phyloP scores from a whole-genome alignment of 2,329 filamentous ascomycete species.

The Sclerotinia spermophila region DNA sequence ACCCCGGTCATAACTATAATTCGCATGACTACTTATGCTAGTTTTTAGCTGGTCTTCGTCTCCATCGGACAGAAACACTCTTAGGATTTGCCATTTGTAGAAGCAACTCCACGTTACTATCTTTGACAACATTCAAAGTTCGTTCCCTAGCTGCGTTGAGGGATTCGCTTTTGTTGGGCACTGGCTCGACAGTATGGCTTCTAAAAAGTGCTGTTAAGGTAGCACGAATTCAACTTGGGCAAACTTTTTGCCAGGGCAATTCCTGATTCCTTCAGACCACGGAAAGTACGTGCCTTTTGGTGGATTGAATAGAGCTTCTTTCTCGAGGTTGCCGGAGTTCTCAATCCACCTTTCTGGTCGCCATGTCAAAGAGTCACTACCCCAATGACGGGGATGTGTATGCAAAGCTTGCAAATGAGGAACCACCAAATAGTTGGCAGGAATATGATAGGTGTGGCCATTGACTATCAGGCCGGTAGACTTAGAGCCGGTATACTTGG shows the following conservation, averaged over 20 bases:
- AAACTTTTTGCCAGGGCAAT: constrained; percentile 27
- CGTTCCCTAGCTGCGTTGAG: constrained; percentile 11
- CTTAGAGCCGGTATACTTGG: constrained; percentile 42
- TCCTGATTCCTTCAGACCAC: constrained; percentile 22
- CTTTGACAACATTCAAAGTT: constrained; percentile 4
- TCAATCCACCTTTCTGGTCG: constrained; percentile 27
- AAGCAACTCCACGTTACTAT: constrained; percentile 14
- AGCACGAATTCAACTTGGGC: constrained; percentile 25
- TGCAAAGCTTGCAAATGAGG: constrained; percentile 23
- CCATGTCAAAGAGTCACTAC: constrained; percentile 23
- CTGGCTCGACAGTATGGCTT: constrained; percentile 1
- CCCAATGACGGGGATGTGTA: constrained; percentile 25
- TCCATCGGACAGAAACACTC: constrained; percentile 7
- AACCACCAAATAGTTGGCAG: constrained; percentile 41
- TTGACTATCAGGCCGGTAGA: constrained; percentile 18
- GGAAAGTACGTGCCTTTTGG: constrained; percentile 21
- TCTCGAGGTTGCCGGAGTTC: not conserved
- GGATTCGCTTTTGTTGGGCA: not conserved
- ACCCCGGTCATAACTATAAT: too few relatives aligned
- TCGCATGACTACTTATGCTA: too few relatives aligned
- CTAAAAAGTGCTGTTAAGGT: constrained; percentile 17
- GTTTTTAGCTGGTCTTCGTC: not conserved
- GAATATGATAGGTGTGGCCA: constrained; percentile 15
- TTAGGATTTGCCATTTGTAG: constrained; percentile 19
- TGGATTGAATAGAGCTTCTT: constrained; percentile 6